phyloP scores from a whole-genome alignment of 2,329 filamentous ascomycete species.

The Ophiostoma piceae region DNA sequence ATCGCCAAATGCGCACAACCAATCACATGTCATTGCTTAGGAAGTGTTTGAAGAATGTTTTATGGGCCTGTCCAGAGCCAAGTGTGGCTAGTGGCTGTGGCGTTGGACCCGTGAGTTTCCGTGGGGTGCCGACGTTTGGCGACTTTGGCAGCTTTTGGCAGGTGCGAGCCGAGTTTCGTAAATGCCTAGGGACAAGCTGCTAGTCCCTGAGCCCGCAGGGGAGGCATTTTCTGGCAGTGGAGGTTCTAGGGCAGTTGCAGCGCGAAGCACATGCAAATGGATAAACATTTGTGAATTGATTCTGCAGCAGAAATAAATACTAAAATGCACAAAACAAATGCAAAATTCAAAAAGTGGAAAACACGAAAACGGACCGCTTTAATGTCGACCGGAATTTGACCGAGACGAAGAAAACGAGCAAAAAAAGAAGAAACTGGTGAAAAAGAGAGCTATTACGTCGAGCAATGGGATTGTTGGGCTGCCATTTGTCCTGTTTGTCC shows the following conservation, averaged over 20 bases:
- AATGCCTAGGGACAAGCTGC: not conserved
- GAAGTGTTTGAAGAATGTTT: not conserved
- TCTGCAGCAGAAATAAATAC: not conserved
- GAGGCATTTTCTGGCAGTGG: constrained; percentile 16
- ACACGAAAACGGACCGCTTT: constrained; percentile 22
- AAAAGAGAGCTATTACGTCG: constrained; percentile 16
- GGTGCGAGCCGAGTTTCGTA: constrained; percentile 11
- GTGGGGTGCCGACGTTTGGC: not conserved
- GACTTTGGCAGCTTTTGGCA: not conserved
- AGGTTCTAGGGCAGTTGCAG: not conserved
- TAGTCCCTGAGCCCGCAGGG: not conserved
- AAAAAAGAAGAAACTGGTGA: constrained; percentile 4
- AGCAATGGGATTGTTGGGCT: not conserved
- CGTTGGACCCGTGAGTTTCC: constrained; percentile 12
- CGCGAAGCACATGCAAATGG: constrained; percentile 11
- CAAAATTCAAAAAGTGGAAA: constrained; percentile 11
- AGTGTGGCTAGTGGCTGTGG: constrained; percentile 7
- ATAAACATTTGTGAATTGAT: not conserved
- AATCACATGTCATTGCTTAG: constrained; percentile 6
- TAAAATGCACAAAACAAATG: not conserved
- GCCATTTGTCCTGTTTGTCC: not conserved
- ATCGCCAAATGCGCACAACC: not conserved
- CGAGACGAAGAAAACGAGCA: constrained; percentile 16
- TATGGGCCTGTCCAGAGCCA: not conserved
- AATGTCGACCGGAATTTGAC: constrained; percentile 21